Evolutionary conservation across 169 alveolate genomes (phyloP), one percentile per base, ranked within the genome.

Genomic region (Eimeria tenella): DNA sequence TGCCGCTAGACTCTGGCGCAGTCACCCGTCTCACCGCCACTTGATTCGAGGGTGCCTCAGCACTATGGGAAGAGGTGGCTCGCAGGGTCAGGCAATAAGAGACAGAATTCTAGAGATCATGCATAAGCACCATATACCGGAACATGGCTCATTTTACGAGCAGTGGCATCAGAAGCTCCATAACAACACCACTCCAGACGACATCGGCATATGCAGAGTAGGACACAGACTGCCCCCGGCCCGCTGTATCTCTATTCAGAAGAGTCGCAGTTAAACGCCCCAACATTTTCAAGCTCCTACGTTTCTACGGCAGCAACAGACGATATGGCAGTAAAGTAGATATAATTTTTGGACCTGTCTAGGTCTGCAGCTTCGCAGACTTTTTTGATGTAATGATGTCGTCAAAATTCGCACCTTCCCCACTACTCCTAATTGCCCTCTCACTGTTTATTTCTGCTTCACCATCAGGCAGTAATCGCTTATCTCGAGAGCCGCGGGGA

Each of bases 161-260:
- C 98, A 98, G 96, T 98, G 99, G 99, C 99, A 98, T 96, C 98
- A 98, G 95, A 98, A 98, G 94, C 95, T 98, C 68, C 99, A 98
- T 96, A 98, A 98, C 95, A 98, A 98, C 94, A 98, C 99, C 81
- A 97, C 99, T 23, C 99, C 99, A 0, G 99, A 97, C 93, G 99
- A 98, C 96, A 97, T 98, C 81, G 97, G 97, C 74, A 98, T 98
- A 74, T 91, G 95, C 86, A 86, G 65, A 56, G 95, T 81, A 25
- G 21, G 86, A 21, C n/a, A 0, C 56, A 13, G 60, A 10, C 53
- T 56, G 68, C 89, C 21, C 55, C 9, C 73, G 8, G 21, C 0
- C 63, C 1, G 25, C 8, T 81, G 42, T 31, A 31, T 31, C 42
- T 31, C 42, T 31, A 31, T 31, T 31, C 42, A 31, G 42, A 31